Conservation (phyloP, 495 filamentous ascomycete species). For the Daldinia bambusicola region DNA sequence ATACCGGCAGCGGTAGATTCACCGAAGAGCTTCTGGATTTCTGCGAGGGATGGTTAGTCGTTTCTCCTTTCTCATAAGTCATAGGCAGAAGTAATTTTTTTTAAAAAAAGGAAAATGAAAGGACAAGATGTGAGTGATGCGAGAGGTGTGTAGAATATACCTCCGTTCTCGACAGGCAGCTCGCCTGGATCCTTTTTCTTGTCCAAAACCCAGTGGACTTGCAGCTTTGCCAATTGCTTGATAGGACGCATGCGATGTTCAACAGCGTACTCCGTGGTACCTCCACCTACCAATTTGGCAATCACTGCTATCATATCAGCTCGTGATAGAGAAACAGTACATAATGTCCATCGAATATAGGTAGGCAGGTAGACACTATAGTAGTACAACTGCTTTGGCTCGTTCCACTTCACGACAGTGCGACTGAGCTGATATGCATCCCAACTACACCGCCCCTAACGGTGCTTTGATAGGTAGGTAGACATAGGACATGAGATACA, state of each 20-base stretch:
- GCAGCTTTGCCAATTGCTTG: slow-evolving; percentile 47
- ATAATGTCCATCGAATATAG: not conserved
- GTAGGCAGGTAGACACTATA: not conserved
- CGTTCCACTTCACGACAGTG: not conserved
- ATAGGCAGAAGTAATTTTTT: not conserved
- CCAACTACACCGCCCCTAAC: not conserved
- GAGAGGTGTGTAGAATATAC: slow-evolving; percentile 24
- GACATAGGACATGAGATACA: not conserved
- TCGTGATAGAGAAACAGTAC: slow-evolving; percentile 1
- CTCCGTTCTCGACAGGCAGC: slow-evolving; percentile 31
- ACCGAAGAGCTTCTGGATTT: slow-evolving; percentile 57
- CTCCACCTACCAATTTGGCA: slow-evolving; percentile 37
- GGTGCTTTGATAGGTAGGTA: not conserved
- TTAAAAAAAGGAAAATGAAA: not conserved
- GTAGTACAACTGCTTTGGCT: not conserved
- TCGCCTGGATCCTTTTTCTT: slow-evolving; percentile 34
- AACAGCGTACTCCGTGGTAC: slow-evolving; percentile 49
- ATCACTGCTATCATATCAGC: slow-evolving; percentile 40
- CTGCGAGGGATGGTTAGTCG: slow-evolving; percentile 38
- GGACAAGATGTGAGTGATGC: not conserved
- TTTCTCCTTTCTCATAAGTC: not conserved
- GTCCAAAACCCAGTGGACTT: slow-evolving; percentile 15
- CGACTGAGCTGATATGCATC: not conserved
- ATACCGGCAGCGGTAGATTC: slow-evolving; percentile 56
- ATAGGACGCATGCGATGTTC: slow-evolving; percentile 60